Evolutionary conservation across 169 alveolate species (phyloP).

Genomic region (Plasmodium vinckei): DNA sequence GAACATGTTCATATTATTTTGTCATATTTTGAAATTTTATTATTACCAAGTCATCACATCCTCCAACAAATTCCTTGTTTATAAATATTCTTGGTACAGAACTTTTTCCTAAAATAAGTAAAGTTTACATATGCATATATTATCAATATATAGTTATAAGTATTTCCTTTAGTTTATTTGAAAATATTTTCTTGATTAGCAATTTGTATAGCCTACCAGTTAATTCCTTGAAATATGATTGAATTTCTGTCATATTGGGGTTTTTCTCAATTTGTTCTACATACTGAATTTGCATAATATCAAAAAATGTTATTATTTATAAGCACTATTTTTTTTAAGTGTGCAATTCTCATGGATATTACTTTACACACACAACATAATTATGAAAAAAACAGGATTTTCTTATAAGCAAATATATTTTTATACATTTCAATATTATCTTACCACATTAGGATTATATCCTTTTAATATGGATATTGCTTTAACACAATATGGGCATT

Average conservation of each 20-base stretch:
- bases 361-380: neutral
- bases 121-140: neutral
- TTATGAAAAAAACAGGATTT: neutral
- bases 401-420: neutral
- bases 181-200: neutral
- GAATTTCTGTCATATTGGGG: slow-evolving; percentile 52
- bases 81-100: slow-evolving; percentile 66
- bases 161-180: too few species aligned
- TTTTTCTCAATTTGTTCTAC: slow-evolving; percentile 66
- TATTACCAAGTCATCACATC: slow-evolving; percentile 74
- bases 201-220: slow-evolving; percentile 25
- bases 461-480: slow-evolving; percentile 65
- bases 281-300: slow-evolving; percentile 8
- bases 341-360: neutral
- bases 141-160: neutral
- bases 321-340: neutral
- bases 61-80: slow-evolving; percentile 66
- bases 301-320: neutral
- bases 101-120: slow-evolving; percentile 43
- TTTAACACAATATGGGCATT: slow-evolving; percentile 69
- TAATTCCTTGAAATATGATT: slow-evolving; percentile 55
- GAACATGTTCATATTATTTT: neutral
- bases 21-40: neutral
- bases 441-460: slow-evolving; percentile 22
- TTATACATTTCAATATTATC: neutral